Conservation (phyloP, 2,329 filamentous ascomycete genomes). For the Apiospora rasikravindrae region DNA sequence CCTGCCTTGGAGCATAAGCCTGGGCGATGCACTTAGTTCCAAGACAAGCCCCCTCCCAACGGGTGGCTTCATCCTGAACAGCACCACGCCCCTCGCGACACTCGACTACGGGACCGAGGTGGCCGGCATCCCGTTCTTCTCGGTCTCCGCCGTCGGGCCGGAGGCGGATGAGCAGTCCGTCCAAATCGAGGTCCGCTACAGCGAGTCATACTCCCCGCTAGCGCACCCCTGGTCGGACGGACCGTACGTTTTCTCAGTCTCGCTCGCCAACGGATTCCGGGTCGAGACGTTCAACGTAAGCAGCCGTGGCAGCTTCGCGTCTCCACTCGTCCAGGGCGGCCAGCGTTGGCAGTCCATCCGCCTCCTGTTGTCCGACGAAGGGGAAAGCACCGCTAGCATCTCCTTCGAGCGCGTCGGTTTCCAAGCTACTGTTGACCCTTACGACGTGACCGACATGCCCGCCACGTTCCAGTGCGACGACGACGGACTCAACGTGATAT, state of each 20-base stretch:
- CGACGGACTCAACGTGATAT: slow-evolving; percentile 40
- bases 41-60: not conserved
- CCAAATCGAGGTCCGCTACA: slow-evolving; percentile 44
- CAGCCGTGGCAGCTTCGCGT: slow-evolving; percentile 36
- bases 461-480: slow-evolving; percentile 39
- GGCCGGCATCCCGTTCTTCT: slow-evolving; percentile 41
- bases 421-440: slow-evolving; percentile 34
- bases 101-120: slow-evolving; percentile 41
- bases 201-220: slow-evolving; percentile 39
- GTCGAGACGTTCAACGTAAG: slow-evolving; percentile 45
- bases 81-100: slow-evolving; percentile 27
- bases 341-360: slow-evolving; percentile 46
- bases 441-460: slow-evolving; percentile 32
- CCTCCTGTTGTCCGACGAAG: slow-evolving; percentile 34
- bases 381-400: slow-evolving; percentile 37
- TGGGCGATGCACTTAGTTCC: not conserved
- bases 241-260: slow-evolving; percentile 32
- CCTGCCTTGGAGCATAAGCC: not conserved
- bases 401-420: slow-evolving; percentile 41
- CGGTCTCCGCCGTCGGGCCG: slow-evolving; percentile 30
- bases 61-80: not conserved
- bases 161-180: slow-evolving; percentile 23
- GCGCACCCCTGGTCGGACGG: slow-evolving; percentile 38
- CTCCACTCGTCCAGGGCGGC: slow-evolving; percentile 46
- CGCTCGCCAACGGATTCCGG: slow-evolving; percentile 42